A percentile compares a stretch with the other conserved stretches of the same genome.
Evolutionary conservation across 768 basidiomycete species (phyloP).

Genomic region (Suillus plorans): DNA sequence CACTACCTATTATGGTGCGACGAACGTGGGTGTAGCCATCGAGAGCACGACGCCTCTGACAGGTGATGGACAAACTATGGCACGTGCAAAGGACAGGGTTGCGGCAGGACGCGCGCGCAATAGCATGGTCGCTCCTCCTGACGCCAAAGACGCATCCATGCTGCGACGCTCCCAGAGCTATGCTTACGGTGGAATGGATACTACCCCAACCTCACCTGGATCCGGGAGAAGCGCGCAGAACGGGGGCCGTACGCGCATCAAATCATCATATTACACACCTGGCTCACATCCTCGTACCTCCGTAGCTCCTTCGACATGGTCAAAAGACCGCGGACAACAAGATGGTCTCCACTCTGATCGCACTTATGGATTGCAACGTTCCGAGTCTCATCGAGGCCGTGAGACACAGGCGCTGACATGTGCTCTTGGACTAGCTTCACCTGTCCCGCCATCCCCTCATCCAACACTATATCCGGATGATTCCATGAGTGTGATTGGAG

Average conservation of each 20-base stretch:
- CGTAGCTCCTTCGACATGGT: constrained; percentile 35
- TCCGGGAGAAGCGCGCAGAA: constrained; percentile 23
- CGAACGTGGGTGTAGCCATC: constrained; percentile 36
- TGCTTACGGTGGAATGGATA: constrained; percentile 57
- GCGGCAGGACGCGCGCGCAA: constrained; percentile 17
- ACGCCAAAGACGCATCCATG: constrained; percentile 19
- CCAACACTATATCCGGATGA: constrained; percentile 72
- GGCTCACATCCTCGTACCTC: constrained; percentile 57
- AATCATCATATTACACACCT: constrained; percentile 64
- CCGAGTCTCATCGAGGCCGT: constrained; percentile 43
- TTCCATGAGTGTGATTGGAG: constrained; percentile 60
- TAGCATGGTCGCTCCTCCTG: constrained; percentile 21
- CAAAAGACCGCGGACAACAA: constrained; percentile 32
- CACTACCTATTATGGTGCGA: constrained; percentile 22
- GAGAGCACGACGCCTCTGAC: constrained; percentile 35
- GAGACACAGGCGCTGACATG: constrained; percentile 38
- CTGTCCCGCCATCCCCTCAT: constrained; percentile 51
- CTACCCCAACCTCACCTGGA: constrained; percentile 39
- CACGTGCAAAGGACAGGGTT: constrained; percentile 37
- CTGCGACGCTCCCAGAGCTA: constrained; percentile 34
- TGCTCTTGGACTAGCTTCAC: constrained; percentile 36
- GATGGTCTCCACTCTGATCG: constrained; percentile 30
- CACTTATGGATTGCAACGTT: constrained; percentile 30
- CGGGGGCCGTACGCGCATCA: constrained; percentile 64
- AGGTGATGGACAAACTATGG: constrained; percentile 39